phyloP scores from a whole-genome alignment of 2,329 filamentous ascomycete genomes.

The Shiraia sp. region DNA sequence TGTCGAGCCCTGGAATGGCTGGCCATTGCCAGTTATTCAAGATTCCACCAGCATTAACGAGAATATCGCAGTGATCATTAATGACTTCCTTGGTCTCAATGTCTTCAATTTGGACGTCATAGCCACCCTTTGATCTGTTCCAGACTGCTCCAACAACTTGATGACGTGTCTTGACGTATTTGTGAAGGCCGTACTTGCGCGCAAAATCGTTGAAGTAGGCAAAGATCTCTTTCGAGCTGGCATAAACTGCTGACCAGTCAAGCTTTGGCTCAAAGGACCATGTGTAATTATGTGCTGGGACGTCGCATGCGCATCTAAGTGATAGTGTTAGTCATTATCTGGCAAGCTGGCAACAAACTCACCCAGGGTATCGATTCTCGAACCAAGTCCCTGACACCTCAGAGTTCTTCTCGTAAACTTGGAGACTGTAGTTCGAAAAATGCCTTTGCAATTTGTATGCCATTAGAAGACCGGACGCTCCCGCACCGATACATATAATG shows the following conservation, averaged over 20 bases:
- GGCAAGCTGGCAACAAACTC: slow-evolving; percentile 14
- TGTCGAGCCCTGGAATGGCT: slow-evolving; percentile 54
- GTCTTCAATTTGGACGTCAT: slow-evolving; percentile 43
- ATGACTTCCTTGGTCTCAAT: slow-evolving; percentile 29
- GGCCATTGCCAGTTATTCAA: slow-evolving; percentile 59
- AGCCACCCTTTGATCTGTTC: slow-evolving; percentile 42
- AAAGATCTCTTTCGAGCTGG: slow-evolving; percentile 49
- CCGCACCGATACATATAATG: slow-evolving; percentile 53
- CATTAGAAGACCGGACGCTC: slow-evolving; percentile 52
- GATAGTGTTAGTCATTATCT: slow-evolving; percentile 1
- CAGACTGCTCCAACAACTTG: slow-evolving; percentile 43
- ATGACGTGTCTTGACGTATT: slow-evolving; percentile 42
- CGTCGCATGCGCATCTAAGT: slow-evolving; percentile 53
- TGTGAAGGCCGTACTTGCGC: slow-evolving; percentile 44
- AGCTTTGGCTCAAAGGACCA: slow-evolving; percentile 55
- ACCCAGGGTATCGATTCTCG: slow-evolving; percentile 54
- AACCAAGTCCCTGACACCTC: slow-evolving; percentile 57
- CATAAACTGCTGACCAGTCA: slow-evolving; percentile 50
- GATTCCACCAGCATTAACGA: slow-evolving; percentile 55
- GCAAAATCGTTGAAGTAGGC: slow-evolving; percentile 50
- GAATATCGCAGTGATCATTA: slow-evolving; percentile 51
- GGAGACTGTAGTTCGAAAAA: slow-evolving; percentile 49
- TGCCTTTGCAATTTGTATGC: slow-evolving; percentile 55
- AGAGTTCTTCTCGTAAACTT: slow-evolving; percentile 55
- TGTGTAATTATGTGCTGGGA: slow-evolving; percentile 58